phyloP scores from a whole-genome alignment of 2,329 filamentous ascomycete species.

The Harringtonia lauricola region DNA sequence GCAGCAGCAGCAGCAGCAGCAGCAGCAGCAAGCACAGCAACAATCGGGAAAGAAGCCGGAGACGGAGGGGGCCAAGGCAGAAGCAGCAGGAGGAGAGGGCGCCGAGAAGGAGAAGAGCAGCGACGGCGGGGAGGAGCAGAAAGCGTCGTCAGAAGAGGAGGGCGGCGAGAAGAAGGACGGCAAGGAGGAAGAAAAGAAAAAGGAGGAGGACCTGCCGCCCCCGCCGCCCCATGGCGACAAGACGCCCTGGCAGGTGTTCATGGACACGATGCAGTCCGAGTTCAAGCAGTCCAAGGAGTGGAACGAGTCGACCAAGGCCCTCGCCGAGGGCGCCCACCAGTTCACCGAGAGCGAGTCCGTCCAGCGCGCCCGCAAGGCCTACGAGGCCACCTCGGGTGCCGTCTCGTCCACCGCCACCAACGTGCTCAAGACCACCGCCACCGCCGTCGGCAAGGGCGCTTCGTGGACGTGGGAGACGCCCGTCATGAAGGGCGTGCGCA shows the following conservation, averaged over 20 bases:
- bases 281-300: conserved; percentile 97
- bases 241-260: conserved; percentile 97
- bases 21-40: conserved; percentile 18
- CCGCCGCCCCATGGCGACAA: conserved; percentile 97
- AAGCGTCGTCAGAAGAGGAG: conserved; percentile 22
- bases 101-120: conserved; percentile 23
- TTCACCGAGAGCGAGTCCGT: conserved; percentile 91
- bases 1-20: conserved; percentile 20
- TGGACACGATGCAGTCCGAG: conserved; percentile 86
- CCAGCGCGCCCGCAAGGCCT: conserved; percentile 73
- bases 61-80: conserved; percentile 25
- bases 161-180: conserved; percentile 37
- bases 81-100: conserved; percentile 27
- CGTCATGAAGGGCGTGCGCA: conserved; percentile 82
- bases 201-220: conserved; percentile 62
- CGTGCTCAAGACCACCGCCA: conserved; percentile 76
- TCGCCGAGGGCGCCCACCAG: conserved; percentile 79
- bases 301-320: conserved; percentile 96
- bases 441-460: conserved; percentile 80
- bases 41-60: conserved; percentile 8
- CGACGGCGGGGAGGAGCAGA: conserved; percentile 20
- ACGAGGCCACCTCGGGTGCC: conserved; percentile 74
- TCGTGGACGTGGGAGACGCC: conserved; percentile 96
- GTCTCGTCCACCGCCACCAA: conserved; percentile 68
- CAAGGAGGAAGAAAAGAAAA: conserved; percentile 34